Evolutionary conservation across 106 monocot species (phyloP), one percentile per base, ranked within the genome.

Genomic region (Acorus calamus): DNA sequence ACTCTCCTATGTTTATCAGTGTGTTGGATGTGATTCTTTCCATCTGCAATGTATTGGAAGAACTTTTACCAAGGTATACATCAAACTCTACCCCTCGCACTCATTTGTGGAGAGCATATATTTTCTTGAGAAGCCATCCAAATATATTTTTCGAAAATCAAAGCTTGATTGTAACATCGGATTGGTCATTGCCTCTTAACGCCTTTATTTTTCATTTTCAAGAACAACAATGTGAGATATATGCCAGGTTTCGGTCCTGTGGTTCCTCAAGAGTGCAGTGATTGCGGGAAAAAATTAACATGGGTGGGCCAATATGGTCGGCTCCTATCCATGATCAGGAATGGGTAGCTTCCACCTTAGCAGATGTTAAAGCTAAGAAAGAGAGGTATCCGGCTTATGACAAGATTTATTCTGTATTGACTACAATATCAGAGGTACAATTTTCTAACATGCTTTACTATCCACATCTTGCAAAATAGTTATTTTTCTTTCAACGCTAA

Each of bases 301-400:
- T 94, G 86, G 94, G 94, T 56, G 94, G 94, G 4, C 94, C 94
- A 10, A 89, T 94, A 68, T 94, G 94, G 94, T 84, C 86, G 66
- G 94, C 89, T 65, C 89, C 94, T 47, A 94, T 94, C 42, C 94
- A 94, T 64, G 89, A 94, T 60, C 83, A 80, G 58, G 82, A 89
- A 43, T 94, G 89, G 86, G 82, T 84, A 46, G 47, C 67, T 42
- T 87, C 86, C 41, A 84, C 76, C 11, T 71, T 90, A 54, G 62
- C 62, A 52, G 80, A 79, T 80, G 89, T 87, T 44, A 79, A 81
- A 74, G 59, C 69, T 9, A 72, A 77, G 84, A 86, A 80, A 65
- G 86, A 77, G 44, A 66, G 81, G 65, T 89, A 94, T 71, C 94
- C 94, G 46, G 94, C 94, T 47, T 90, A 89, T 76, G 81, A 89